phyloP scores from a whole-genome alignment of 2,329 filamentous ascomycete species.

The Diplodia mutila region DNA sequence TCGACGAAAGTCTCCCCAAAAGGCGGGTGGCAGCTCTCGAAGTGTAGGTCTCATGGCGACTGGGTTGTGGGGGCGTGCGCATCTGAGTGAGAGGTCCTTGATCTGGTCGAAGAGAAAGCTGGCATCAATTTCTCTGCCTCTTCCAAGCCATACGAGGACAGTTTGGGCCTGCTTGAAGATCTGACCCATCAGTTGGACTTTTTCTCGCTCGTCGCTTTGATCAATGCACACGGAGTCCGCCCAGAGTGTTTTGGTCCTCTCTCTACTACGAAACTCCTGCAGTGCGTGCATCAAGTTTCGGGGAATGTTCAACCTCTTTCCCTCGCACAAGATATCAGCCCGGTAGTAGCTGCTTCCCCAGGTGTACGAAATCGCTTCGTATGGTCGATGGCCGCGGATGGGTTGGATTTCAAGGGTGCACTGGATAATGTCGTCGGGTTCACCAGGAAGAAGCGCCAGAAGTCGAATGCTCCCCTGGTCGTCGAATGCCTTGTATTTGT shows the following conservation, averaged over 20 bases:
- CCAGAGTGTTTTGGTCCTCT: conserved; percentile 23
- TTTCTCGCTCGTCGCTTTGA: conserved; percentile 23
- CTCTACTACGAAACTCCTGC: conserved; percentile 5
- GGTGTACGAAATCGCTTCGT: conserved; percentile 27
- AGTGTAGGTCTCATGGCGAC: rapidly evolving
- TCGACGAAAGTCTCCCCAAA: background rate
- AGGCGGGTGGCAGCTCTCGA: background rate
- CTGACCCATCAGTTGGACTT: conserved; percentile 23
- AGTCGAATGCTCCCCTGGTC: background rate
- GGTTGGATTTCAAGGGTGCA: background rate
- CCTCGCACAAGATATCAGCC: conserved; percentile 18
- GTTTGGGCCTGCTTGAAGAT: conserved; percentile 21
- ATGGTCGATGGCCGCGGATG: background rate
- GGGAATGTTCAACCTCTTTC: background rate
- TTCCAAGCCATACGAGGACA: conserved; percentile 24
- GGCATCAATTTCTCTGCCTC: background rate
- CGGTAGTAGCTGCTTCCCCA: conserved; percentile 23
- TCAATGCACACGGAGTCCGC: conserved; percentile 29
- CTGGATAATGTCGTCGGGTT: background rate
- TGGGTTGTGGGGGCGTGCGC: rapidly evolving
- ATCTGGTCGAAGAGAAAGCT: background rate
- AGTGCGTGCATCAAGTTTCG: conserved; percentile 6
- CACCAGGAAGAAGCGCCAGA: background rate
- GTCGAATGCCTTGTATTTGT: background rate
- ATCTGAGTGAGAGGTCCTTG: background rate